Evolutionary conservation across 306 rosid genomes (phyloP), one percentile per base, ranked within the genome.

Genomic region (Dalbergia oliveri): DNA sequence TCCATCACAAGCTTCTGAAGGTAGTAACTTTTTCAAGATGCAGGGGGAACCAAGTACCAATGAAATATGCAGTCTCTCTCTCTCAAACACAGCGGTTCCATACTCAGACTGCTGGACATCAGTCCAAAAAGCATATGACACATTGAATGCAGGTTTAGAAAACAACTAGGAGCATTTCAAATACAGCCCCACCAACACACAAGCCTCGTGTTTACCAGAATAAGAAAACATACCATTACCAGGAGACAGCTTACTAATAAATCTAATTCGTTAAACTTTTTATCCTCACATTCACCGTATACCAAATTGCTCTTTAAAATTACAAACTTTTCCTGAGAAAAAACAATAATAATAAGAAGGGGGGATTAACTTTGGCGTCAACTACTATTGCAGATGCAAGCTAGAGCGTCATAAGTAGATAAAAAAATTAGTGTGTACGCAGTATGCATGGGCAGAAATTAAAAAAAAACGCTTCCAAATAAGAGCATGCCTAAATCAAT

Each of bases 401-500:
- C 51, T 35, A 70, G 39, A 50, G 63, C 58, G 49, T 47, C 77
- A 81, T 0, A 76, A 58, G 53, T 69, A 83, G 56, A 76, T 60
- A 66, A 64, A 64, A 37, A 54, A 63, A 26, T 64, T 63, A 12
- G 53, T 62, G 35, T 33, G 5, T 66, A 64, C 18, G 58, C 39
- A 33, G 18, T 13, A 49, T 51, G 68, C 72, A 76, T 59, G 26
- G 26, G 39, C 15, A 35, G 5, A 66, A 83, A 76, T 33, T 1
- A 3, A 12, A 50, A 77, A 71, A 83, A 77, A 60, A 35, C 76
- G 76, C 58, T 65, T 83, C 65, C 86, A 85, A 54, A 67, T 53
- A 85, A 73, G 79, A 72, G 81, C 80, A 85, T 54, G 82, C 86
- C 88, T 75, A 73, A 76, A 69, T 65, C 90, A 78, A 81, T 83